Evolutionary conservation across 768 basidiomycete species (phyloP).

Genomic region (Trametes cinnabarina): DNA sequence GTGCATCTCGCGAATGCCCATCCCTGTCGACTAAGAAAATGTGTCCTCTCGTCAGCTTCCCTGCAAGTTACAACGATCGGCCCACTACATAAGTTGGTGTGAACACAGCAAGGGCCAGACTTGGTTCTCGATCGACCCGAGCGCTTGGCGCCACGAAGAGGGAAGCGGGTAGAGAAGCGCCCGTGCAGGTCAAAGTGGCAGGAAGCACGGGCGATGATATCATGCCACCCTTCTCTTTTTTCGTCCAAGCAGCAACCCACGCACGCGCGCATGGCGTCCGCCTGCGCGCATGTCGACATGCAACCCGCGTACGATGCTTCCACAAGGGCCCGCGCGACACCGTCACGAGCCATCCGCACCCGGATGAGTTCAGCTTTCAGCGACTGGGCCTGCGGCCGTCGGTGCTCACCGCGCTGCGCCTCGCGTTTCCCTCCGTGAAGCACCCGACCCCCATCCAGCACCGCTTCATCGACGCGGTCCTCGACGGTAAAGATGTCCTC

Average conservation of each 20-base stretch:
- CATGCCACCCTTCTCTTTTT: constrained; percentile 13
- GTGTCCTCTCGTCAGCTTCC: too few species aligned
- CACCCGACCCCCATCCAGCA: constrained; percentile 59
- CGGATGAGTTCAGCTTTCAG: constrained; percentile 39
- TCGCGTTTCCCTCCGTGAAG: constrained; percentile 61
- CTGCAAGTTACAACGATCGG: too few species aligned
- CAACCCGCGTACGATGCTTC: background rate
- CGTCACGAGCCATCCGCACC: constrained; percentile 2
- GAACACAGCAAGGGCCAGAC: too few species aligned
- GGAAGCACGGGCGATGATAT: background rate
- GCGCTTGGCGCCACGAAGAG: background rate
- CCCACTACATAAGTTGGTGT: too few species aligned
- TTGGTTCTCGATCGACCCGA: background rate
- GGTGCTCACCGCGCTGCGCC: constrained; percentile 48
- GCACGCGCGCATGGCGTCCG: background rate
- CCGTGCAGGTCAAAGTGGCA: background rate
- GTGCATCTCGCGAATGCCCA: too few species aligned
- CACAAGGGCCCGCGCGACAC: constrained; percentile 13
- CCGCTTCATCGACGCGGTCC: constrained; percentile 59
- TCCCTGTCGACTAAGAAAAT: too few species aligned
- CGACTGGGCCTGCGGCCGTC: constrained; percentile 50
- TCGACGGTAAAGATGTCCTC: constrained; percentile 57
- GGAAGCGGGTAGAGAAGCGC: background rate
- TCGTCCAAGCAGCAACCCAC: constrained; percentile 2
- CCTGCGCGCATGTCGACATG: background rate